phyloP scores from a whole-genome alignment of 768 basidiomycete genomes.

The Russula sp. region DNA sequence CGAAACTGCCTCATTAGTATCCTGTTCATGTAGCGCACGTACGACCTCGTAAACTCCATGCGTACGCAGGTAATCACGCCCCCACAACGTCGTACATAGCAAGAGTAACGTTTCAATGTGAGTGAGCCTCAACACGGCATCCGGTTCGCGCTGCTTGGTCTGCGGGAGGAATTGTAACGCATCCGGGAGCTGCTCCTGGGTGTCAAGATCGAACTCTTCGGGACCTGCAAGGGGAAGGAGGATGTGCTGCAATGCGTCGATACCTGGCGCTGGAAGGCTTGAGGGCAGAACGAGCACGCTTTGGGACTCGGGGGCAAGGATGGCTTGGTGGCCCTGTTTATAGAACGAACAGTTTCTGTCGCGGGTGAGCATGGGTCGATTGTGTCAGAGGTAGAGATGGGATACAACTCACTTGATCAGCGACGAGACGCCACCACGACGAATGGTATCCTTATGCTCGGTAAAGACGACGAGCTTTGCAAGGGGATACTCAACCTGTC shows the following conservation, averaged over 20 bases:
- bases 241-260: slow-evolving; percentile 81
- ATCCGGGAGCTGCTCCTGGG: slow-evolving; percentile 81
- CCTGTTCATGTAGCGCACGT: slow-evolving; percentile 70
- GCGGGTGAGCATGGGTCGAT: slow-evolving; percentile 27
- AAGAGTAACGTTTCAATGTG: slow-evolving; percentile 89
- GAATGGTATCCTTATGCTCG: slow-evolving; percentile 82
- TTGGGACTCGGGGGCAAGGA: slow-evolving; percentile 63
- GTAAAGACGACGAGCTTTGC: slow-evolving; percentile 82
- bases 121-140: slow-evolving; percentile 70
- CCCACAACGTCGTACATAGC: slow-evolving; percentile 86
- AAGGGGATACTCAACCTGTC: slow-evolving; percentile 70
- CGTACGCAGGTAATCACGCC: slow-evolving; percentile 72
- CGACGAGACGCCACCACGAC: slow-evolving; percentile 83
- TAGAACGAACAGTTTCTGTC: slow-evolving; percentile 78
- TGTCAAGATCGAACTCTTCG: slow-evolving; percentile 92
- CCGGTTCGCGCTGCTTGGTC: slow-evolving; percentile 79
- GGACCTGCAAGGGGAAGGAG: slow-evolving; percentile 90
- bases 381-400: neutral
- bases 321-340: slow-evolving; percentile 60
- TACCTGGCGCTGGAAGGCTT: slow-evolving; percentile 59
- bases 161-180: slow-evolving; percentile 85
- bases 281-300: slow-evolving; percentile 58
- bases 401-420: slow-evolving; percentile 66
- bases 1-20: slow-evolving; percentile 77
- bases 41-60: slow-evolving; percentile 88